These are phyloP conservation scores for Irpex sp. DNA, from an alignment of 1,284 basidiomycete species.

Conservation along the genomic window DNA sequence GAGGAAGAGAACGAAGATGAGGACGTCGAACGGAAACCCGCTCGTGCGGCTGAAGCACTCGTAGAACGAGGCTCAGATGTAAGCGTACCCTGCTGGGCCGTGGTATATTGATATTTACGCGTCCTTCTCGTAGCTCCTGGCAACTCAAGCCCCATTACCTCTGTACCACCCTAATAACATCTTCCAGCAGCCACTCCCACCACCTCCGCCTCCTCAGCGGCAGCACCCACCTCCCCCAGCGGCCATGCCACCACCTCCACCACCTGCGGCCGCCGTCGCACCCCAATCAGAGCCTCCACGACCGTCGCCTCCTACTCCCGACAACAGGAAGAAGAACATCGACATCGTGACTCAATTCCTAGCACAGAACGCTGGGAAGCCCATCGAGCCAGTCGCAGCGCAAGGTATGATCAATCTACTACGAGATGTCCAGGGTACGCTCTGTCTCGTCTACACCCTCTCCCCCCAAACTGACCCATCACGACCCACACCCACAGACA, in stretches of 20 bases:
- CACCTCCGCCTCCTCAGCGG: slow-evolving; percentile 6
- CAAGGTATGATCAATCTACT: slow-evolving; percentile 52
- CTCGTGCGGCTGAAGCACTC: slow-evolving; percentile 2
- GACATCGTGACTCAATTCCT: slow-evolving; percentile 17
- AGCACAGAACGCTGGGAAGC: slow-evolving; percentile 15
- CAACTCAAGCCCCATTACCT: neutral
- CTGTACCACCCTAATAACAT: neutral
- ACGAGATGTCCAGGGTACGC: slow-evolving; percentile 36
- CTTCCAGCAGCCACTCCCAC: neutral
- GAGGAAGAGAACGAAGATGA: neutral
- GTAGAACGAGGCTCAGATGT: slow-evolving; percentile 3
- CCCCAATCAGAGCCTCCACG: slow-evolving; percentile 2
- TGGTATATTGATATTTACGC: neutral
- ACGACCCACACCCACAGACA: neutral
- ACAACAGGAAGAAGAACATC: slow-evolving; percentile 4
- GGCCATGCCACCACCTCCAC: slow-evolving; percentile 5
- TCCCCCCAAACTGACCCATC: neutral
- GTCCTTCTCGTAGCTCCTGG: neutral
- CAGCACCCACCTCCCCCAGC: slow-evolving; percentile 4
- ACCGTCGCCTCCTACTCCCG: slow-evolving; percentile 6
- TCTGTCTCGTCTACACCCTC: neutral
- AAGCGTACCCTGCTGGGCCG: neutral
- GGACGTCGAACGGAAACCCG: neutral
- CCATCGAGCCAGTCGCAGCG: slow-evolving; percentile 41
- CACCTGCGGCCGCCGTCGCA: slow-evolving; percentile 8